Evolutionary conservation across 306 rosid genomes (phyloP).

Genomic region (Lagenaria siceraria): DNA sequence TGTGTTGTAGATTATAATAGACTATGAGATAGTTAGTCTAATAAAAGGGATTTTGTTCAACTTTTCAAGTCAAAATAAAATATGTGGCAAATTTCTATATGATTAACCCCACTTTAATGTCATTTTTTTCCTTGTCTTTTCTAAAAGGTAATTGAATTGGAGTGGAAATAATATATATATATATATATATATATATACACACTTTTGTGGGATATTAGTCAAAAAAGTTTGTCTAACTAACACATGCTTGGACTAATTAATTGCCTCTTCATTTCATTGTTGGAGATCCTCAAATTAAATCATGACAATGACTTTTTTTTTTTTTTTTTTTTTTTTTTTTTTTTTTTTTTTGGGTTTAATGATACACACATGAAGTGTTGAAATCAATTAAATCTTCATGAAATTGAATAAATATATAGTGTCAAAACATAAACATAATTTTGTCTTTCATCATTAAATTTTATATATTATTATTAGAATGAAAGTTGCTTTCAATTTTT

Average conservation of each 20-base stretch:
- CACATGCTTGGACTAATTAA: background rate
- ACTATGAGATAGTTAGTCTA: too few species aligned
- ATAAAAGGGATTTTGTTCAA: background rate
- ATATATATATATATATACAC: too few species aligned
- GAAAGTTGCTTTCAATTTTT: background rate
- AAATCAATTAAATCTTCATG: background rate
- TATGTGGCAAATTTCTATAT: background rate
- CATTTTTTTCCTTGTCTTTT: background rate
- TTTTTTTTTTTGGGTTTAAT: background rate
- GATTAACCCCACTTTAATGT: background rate
- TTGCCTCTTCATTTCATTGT: background rate
- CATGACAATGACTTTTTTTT: background rate
- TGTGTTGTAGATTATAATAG: too few species aligned
- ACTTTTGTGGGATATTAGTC: background rate
- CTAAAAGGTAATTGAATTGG: background rate
- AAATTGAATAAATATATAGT: background rate
- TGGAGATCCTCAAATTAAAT: background rate
- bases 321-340: background rate
- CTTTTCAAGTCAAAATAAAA: background rate
- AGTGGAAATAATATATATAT: background rate
- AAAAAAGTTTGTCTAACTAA: background rate
- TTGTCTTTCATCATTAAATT: background rate
- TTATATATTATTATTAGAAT: background rate
- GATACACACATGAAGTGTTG: background rate
- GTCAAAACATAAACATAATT: background rate